Percentiles rank a stretch among this genome's conserved stretches.
These are phyloP conservation scores for Stromatinia cepivora DNA, from an alignment of 2,329 filamentous ascomycete genomes.

Conservation along the genomic window DNA sequence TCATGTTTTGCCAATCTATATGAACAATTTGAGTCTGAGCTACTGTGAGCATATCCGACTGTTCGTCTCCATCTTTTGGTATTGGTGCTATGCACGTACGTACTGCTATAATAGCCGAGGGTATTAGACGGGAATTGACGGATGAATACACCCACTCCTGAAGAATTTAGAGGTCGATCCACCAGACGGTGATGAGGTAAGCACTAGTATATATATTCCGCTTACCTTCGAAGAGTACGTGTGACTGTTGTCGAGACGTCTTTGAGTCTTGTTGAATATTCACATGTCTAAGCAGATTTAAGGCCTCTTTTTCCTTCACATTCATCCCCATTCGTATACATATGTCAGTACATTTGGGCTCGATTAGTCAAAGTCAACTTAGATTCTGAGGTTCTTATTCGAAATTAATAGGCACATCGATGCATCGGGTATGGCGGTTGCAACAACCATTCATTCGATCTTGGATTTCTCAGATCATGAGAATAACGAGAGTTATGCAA, in stretches of 20 bases:
- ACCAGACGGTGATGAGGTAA: not conserved
- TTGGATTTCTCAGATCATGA: constrained; percentile 24
- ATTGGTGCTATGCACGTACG: not conserved
- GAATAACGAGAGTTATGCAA: constrained; percentile 27
- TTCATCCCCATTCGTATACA: not conserved
- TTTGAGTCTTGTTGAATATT: not conserved
- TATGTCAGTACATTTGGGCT: not conserved
- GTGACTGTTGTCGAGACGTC: not conserved
- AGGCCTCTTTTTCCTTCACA: not conserved
- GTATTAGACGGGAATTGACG: not conserved
- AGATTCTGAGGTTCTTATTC: not conserved
- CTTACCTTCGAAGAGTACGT: not conserved
- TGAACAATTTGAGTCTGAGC: not conserved
- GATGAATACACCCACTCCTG: not conserved
- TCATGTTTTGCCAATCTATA: not conserved
- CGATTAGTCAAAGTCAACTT: not conserved
- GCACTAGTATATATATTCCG: not conserved
- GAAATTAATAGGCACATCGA: not conserved
- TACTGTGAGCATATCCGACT: not conserved
- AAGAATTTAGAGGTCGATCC: not conserved
- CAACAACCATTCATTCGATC: constrained; percentile 17
- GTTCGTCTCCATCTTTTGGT: not conserved
- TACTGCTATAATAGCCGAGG: not conserved
- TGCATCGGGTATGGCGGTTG: not conserved
- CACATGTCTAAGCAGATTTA: not conserved